Evolutionary conservation across 2,329 filamentous ascomycete species (phyloP), one percentile per base, ranked within the genome.

Genomic region (Penicillium sp.): DNA sequence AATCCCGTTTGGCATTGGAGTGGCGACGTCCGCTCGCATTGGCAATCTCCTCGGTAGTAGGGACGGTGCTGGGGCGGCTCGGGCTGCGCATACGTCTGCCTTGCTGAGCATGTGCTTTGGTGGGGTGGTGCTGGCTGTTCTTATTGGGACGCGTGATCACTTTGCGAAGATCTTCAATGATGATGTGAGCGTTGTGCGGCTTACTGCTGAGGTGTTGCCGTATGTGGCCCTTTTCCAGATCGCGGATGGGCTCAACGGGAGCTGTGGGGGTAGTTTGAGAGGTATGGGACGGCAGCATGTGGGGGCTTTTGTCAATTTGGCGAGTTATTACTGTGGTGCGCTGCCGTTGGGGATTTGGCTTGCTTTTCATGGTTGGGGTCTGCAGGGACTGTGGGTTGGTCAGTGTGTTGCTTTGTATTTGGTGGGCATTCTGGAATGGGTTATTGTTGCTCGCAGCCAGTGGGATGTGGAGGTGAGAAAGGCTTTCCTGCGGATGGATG

Each of bases 171-270:
- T 95, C 2, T 95, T 95, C 74, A 95, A 91, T 61, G 80, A 90
- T 54, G 88, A 95, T 59, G 70, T 80, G 16, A 71, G 77, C 0
- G 89, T 95, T 0, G 77, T 95, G 36, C 73, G 66, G 8, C 79
- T 95, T 0, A 91, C 90, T 0, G 81, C 86, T 0, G 74, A 95
- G 13, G 86, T 95, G 22, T 84, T 95, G 76, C 90, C 90, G 0
- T 92, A 84, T 60, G 89, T 95, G 1, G 90, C 89, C 0, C 75
- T 95, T 2, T 95, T 95, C 70, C 89, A 95, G 72, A 91, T 95
- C 52, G 89, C 89, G 0, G 89, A 95, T 65, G 90, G 89, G 0
- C 72, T 95, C 29, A 93, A 93, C 61, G 89, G 89, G 1, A 87
- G 83, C 52, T 95, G 89, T 63, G 89, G 90, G 1, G 89, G 90